Conservation (phyloP, 257 asterid species). For the Thymus mandschuricus region DNA sequence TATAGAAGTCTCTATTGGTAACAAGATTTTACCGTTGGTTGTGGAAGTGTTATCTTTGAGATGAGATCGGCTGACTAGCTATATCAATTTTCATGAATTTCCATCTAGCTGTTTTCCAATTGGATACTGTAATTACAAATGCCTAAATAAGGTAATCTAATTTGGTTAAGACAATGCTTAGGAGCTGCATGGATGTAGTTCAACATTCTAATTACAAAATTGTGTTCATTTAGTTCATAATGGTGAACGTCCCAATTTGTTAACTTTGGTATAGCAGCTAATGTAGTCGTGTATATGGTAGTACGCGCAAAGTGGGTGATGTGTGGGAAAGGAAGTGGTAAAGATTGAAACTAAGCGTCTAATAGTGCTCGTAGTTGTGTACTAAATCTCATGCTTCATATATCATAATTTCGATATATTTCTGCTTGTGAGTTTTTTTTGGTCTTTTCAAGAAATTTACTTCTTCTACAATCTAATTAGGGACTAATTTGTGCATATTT, state of each 20-base stretch:
- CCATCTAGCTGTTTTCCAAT: slow-evolving; percentile 5
- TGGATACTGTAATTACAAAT: slow-evolving; percentile 10
- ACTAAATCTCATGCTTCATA: neutral
- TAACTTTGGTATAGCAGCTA: slow-evolving; percentile 21
- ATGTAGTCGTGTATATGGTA: slow-evolving; percentile 9
- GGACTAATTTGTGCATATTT: slow-evolving; percentile 11
- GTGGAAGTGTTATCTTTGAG: slow-evolving; percentile 23
- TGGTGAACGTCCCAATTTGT: slow-evolving; percentile 9
- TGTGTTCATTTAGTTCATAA: slow-evolving; percentile 8
- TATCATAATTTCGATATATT: slow-evolving; percentile 14
- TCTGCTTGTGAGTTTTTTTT: slow-evolving; percentile 1
- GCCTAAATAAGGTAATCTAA: slow-evolving; percentile 12
- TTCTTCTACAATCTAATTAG: neutral
- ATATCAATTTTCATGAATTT: slow-evolving; percentile 3
- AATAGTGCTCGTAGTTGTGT: slow-evolving; percentile 6
- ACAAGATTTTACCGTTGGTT: slow-evolving; percentile 19
- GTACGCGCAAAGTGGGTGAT: slow-evolving; percentile 14
- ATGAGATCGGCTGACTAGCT: slow-evolving; percentile 16
- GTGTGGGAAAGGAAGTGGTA: slow-evolving; percentile 27
- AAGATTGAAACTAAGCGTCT: slow-evolving; percentile 18
- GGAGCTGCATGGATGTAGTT: slow-evolving; percentile 23
- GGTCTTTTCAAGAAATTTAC: neutral
- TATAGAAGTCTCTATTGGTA: slow-evolving; percentile 7
- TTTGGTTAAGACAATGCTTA: slow-evolving; percentile 17
- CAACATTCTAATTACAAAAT: slow-evolving; percentile 1